Evolutionary conservation across 179 eudicot species (phyloP), one percentile per base, ranked within the genome.

Genomic region (Camellia oleifera): DNA sequence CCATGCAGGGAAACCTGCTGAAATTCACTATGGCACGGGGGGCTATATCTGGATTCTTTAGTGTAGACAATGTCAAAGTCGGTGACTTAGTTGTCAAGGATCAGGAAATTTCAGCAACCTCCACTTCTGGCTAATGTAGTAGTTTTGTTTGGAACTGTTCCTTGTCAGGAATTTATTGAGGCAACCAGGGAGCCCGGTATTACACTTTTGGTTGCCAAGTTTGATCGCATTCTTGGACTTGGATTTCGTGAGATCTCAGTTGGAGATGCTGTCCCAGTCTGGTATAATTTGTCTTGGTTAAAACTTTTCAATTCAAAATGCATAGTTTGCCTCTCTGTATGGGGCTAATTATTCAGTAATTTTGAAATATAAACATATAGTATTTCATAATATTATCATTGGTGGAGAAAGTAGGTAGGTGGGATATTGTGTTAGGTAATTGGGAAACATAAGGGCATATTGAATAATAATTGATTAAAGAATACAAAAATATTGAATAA

Each of bases 211-310:
- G 87, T 85, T 26, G 95, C 89, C 44, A 91, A 88, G 81, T 94
- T 94, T 79, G 98, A 94, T 81, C 97, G 98, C n/a, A 91, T 92
- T 58, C 82, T 94, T 63, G 98, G 98, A 69, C 98, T 94, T 76
- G 97, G 98, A 48, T 91, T 92, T 77, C 89, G 82, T 48, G 95
- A 94, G 77, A 91, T 88, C 54, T 89, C 98, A 42, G 95, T 91
- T 20, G 95, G 92, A 78, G 81, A 87, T 82, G 82, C 86, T 57
- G 87, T 88, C 77, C 97, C 98, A 73, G 89, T 90, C n/a, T 94
- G 98, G 98, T 94, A 86, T 20, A 20, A 20, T 20, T 20, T 20
- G 23, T 20, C 23, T 20, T 20, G 23, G 23, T 20, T 20, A 20
- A 20, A 20, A 20, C 23, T 20, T 20, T 20, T 20, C 23, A 20